These are phyloP conservation scores for Chaetomiaceae sp. DNA, from an alignment of 2,329 filamentous ascomycete genomes.

Conservation along the genomic window DNA sequence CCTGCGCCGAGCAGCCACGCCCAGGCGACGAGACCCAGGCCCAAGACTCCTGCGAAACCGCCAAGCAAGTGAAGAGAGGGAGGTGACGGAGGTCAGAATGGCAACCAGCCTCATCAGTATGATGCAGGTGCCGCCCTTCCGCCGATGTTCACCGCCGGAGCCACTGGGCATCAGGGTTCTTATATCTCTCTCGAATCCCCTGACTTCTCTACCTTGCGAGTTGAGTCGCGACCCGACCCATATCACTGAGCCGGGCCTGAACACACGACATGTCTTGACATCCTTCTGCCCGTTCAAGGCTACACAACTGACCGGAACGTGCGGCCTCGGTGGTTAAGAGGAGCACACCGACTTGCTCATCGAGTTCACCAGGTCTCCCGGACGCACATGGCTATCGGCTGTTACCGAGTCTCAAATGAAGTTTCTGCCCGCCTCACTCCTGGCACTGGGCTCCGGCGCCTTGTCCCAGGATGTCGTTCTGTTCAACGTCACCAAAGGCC, in stretches of 20 bases:
- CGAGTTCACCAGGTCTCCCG: not conserved
- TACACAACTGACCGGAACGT: not conserved
- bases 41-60: slow-evolving; percentile 14
- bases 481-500: slow-evolving; percentile 24
- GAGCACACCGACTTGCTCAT: not conserved
- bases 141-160: not conserved
- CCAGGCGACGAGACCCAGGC: slow-evolving; percentile 9
- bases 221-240: too few relatives aligned
- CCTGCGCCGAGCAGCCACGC: slow-evolving; percentile 13
- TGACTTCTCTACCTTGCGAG: not conserved
- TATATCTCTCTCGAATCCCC: not conserved
- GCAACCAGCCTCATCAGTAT: too few relatives aligned
- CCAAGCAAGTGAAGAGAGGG: slow-evolving; percentile 8
- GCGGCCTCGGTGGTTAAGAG: not conserved
- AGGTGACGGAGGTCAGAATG: slow-evolving; percentile 13
- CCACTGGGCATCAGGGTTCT: too few relatives aligned
- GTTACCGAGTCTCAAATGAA: slow-evolving; percentile 16
- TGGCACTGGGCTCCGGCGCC: slow-evolving; percentile 18
- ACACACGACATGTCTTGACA: slow-evolving; percentile 10
- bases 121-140: not conserved
- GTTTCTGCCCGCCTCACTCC: slow-evolving; percentile 3
- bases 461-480: slow-evolving; percentile 24
- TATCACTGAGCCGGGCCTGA: too few relatives aligned
- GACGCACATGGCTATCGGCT: not conserved
- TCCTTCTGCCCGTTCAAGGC: not conserved